A percentile compares a stretch with the other conserved stretches of the same genome.
phyloP scores from a whole-genome alignment of 2,329 filamentous ascomycete genomes.

The Macrophomina tecta region DNA sequence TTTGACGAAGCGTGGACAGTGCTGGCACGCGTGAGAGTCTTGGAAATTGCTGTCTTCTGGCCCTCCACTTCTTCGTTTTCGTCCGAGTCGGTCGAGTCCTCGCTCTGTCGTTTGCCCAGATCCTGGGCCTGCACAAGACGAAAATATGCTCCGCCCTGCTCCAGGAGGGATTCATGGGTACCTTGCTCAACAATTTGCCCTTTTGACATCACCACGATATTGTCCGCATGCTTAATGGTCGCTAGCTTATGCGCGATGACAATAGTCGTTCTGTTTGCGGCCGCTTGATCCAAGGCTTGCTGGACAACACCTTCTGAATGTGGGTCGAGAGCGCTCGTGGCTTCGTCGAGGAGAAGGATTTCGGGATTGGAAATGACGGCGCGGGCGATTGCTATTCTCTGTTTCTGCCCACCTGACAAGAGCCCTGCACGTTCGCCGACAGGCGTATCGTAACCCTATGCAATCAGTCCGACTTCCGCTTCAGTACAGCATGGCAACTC shows the following conservation, averaged over 20 bases:
- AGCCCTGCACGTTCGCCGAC: conserved; percentile 93
- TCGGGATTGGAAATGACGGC: conserved; percentile 91
- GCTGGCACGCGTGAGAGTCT: conserved; percentile 8
- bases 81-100: conserved; percentile 6
- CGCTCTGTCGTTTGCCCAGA: background rate
- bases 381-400: conserved; percentile 92
- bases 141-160: conserved; percentile 57
- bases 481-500: too few species aligned
- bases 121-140: conserved; percentile 45
- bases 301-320: conserved; percentile 95
- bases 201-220: conserved; percentile 90
- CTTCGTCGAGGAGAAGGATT: conserved; percentile 91
- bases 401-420: conserved; percentile 93
- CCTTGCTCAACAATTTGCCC: conserved; percentile 91
- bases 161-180: conserved; percentile 79
- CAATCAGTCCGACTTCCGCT: background rate
- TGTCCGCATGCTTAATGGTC: conserved; percentile 91
- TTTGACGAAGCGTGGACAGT: background rate
- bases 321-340: conserved; percentile 91
- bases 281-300: conserved; percentile 84
- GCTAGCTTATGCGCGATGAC: conserved; percentile 95
- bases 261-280: conserved; percentile 88
- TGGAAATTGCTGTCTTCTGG: background rate
- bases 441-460: conserved; percentile 86
- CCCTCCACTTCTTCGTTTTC: background rate